Percentiles rank a stretch among this genome's conserved stretches.
Evolutionary conservation across 768 basidiomycete genomes (phyloP).

Genomic region (Trametes elegans): DNA sequence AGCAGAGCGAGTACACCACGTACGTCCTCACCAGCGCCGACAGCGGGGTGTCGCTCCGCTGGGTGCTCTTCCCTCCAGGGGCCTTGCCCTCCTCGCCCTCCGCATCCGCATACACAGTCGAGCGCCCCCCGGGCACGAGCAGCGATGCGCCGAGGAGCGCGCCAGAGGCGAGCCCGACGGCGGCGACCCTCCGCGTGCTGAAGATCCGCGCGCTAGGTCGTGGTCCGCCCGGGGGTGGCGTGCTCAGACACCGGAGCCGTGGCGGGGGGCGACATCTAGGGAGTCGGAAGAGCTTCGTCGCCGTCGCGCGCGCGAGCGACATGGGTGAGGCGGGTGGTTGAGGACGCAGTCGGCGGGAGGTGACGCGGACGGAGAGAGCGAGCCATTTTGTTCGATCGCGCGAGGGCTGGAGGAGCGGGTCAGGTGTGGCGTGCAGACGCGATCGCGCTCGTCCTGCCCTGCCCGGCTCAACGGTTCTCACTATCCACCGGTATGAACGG

Average conservation of each 20-base stretch:
- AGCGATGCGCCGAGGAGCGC: background rate
- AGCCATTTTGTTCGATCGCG: too few species aligned
- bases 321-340: too few species aligned
- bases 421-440: too few species aligned
- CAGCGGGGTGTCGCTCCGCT: constrained; percentile 19
- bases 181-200: background rate
- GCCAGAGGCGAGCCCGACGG: background rate
- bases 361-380: too few species aligned
- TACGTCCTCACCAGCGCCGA: constrained; percentile 64
- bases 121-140: background rate
- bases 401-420: too few species aligned
- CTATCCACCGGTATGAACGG: background rate
- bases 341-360: too few species aligned
- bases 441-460: too few species aligned
- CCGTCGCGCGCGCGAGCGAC: constrained; percentile 4
- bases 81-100: background rate
- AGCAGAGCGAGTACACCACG: constrained; percentile 78
- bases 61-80: background rate
- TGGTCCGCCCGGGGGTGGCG: background rate
- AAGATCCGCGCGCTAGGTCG: background rate
- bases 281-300: background rate
- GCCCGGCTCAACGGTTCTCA: constrained; percentile 3
- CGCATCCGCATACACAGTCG: constrained; percentile 25
- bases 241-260: background rate
- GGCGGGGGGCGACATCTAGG: background rate